A percentile compares a stretch with the other conserved stretches of the same genome.
phyloP scores from a whole-genome alignment of 1,139 yeast genomes.

The Hyphopichia pseudoburtonii region DNA sequence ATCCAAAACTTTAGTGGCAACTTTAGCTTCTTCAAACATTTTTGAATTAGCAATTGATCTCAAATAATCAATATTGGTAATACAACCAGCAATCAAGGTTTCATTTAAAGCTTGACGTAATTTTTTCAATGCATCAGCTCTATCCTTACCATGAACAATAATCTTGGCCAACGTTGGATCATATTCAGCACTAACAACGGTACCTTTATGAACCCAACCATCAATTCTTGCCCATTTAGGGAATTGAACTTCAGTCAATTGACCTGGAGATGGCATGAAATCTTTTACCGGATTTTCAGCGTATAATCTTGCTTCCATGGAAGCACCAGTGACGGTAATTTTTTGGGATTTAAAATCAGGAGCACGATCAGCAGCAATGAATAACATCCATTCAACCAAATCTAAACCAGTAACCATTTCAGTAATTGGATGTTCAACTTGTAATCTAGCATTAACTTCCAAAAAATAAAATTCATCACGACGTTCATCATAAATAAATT shows the following conservation, averaged over 20 bases:
- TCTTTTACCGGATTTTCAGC: slow-evolving; percentile 97
- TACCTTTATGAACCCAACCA: slow-evolving; percentile 90
- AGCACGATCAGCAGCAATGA: slow-evolving; percentile 84
- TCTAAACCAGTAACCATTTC: slow-evolving; percentile 94
- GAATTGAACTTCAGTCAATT: slow-evolving; percentile 77
- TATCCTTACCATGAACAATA: slow-evolving; percentile 87
- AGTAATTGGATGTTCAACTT: slow-evolving; percentile 97
- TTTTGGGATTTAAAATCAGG: slow-evolving; percentile 69
- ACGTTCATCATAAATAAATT: slow-evolving; percentile 82
- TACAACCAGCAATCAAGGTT: slow-evolving; percentile 84
- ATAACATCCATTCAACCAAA: slow-evolving; percentile 94
- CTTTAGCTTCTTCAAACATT: slow-evolving; percentile 80
- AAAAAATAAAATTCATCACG: slow-evolving; percentile 90
- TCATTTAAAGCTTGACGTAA: slow-evolving; percentile 80
- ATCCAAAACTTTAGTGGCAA: slow-evolving; percentile 86
- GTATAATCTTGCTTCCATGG: slow-evolving; percentile 94
- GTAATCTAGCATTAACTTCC: slow-evolving; percentile 95
- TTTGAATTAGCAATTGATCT: slow-evolving; percentile 79
- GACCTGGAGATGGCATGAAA: slow-evolving; percentile 96
- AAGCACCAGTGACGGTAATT: slow-evolving; percentile 71
- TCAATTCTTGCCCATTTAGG: slow-evolving; percentile 92
- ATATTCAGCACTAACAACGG: slow-evolving; percentile 87
- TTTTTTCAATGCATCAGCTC: slow-evolving; percentile 77
- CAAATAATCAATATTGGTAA: slow-evolving; percentile 86
- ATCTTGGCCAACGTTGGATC: slow-evolving; percentile 97